Evolutionary conservation across 1,139 yeast species (phyloP).

Genomic region (Debaryomycetaceae sp.): DNA sequence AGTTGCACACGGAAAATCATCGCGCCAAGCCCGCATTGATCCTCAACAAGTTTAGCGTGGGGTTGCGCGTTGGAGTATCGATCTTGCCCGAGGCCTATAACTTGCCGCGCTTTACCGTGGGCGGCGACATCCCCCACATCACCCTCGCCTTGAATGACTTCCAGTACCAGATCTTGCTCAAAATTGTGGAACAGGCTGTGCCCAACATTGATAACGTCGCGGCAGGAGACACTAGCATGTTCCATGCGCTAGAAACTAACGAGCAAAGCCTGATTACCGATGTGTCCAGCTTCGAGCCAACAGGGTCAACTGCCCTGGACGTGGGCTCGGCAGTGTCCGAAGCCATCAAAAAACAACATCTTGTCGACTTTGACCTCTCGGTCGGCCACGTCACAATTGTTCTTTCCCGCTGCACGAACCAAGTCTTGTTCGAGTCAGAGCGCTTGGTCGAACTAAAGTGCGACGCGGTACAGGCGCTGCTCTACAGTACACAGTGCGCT

Average conservation of each 20-base stretch:
- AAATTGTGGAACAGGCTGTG: constrained; percentile 56
- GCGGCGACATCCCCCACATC: constrained; percentile 74
- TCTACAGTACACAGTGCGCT: constrained; percentile 47
- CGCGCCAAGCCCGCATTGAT: constrained; percentile 44
- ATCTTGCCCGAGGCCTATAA: constrained; percentile 74
- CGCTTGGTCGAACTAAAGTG: constrained; percentile 66
- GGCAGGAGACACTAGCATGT: constrained; percentile 21
- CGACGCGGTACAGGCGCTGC: constrained; percentile 49
- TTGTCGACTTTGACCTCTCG: constrained; percentile 59
- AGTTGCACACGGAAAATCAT: constrained; percentile 37
- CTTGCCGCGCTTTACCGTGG: constrained; percentile 60
- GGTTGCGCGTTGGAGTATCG: constrained; percentile 65
- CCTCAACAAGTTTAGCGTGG: constrained; percentile 66
- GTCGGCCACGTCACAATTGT: constrained; percentile 56
- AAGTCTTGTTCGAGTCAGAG: constrained; percentile 49
- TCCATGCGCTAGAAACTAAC: constrained; percentile 21
- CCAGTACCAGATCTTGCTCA: constrained; percentile 82
- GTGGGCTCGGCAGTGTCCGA: constrained; percentile 1
- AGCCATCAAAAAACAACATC: constrained; percentile 34
- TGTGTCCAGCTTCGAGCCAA: background rate
- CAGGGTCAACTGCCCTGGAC: background rate
- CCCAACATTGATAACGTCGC: constrained; percentile 43
- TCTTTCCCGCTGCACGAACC: constrained; percentile 57
- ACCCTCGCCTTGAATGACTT: constrained; percentile 71
- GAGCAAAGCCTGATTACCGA: constrained; percentile 2